Conservation (phyloP, 1,139 yeast genomes). For the Candida freyschussii region DNA sequence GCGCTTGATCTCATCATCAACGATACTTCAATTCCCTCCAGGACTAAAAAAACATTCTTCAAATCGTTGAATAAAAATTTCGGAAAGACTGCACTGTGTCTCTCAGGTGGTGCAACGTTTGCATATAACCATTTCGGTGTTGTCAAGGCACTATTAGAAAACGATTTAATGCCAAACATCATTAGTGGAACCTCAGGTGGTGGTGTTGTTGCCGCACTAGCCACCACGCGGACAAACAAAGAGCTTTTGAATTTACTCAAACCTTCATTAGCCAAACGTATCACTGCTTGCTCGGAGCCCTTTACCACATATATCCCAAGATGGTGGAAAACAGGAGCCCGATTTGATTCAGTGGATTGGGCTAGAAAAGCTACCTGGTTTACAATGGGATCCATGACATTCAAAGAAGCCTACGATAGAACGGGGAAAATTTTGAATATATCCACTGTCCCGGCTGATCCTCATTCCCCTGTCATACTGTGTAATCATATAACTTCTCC, state of each 20-base stretch:
- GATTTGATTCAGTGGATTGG: conserved; percentile 74
- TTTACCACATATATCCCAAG: conserved; percentile 57
- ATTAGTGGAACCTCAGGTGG: conserved; percentile 83
- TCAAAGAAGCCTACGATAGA: conserved; percentile 60
- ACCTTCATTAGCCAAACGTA: conserved; percentile 60
- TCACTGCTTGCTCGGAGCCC: conserved; percentile 70
- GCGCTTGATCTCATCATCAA: conserved; percentile 43
- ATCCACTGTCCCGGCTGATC: conserved; percentile 78
- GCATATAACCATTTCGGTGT: conserved; percentile 78
- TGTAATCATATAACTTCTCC: conserved; percentile 78
- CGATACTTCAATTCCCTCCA: conserved; percentile 35
- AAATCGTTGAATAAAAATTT: conserved; percentile 56
- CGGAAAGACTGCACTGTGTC: conserved; percentile 68
- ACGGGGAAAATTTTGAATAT: conserved; percentile 72
- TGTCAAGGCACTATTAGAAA: conserved; percentile 64
- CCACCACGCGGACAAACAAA: conserved; percentile 65
- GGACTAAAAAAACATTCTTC: conserved; percentile 50
- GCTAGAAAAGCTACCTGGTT: conserved; percentile 65
- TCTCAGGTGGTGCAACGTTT: conserved; percentile 79
- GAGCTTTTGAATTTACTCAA: conserved; percentile 53
- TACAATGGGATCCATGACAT: conserved; percentile 68
- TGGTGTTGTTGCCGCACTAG: conserved; percentile 71
- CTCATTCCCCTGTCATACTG: conserved; percentile 74
- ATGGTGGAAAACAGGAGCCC: conserved; percentile 72
- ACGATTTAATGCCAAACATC: conserved; percentile 60